These are phyloP conservation scores for Ceraceosorus bombacis DNA, from an alignment of 1,284 basidiomycete species.

Conservation along the genomic window DNA sequence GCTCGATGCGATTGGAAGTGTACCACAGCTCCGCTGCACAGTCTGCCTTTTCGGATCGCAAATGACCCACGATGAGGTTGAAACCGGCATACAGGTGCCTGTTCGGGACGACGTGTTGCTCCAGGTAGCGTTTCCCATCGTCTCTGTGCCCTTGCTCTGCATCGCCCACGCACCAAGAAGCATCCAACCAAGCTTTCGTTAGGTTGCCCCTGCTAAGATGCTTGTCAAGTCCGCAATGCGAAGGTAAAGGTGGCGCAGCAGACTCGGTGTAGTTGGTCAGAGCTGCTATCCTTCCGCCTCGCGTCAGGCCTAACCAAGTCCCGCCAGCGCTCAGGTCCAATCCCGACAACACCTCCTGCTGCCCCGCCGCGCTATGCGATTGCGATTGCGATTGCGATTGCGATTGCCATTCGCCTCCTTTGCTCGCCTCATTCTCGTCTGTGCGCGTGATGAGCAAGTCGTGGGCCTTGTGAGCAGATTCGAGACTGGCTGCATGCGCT, in stretches of 20 bases:
- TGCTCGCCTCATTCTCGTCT: too few species aligned
- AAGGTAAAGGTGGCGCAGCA: conserved; percentile 15
- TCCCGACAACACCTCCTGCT: not conserved
- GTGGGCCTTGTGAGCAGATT: too few species aligned
- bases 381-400: too few species aligned
- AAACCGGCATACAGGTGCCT: not conserved
- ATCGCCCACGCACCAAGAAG: not conserved
- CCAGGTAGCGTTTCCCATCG: too few species aligned
- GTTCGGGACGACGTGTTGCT: too few species aligned
- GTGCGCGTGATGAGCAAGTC: too few species aligned
- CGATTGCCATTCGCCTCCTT: too few species aligned
- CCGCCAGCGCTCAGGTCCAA: conserved; percentile 22
- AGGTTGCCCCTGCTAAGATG: conserved; percentile 27
- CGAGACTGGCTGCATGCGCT: too few species aligned
- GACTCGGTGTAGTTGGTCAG: conserved; percentile 39
- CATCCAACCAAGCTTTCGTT: conserved; percentile 23
- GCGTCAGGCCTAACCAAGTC: conserved; percentile 35
- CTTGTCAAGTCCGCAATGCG: conserved; percentile 8
- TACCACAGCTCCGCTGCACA: not conserved
- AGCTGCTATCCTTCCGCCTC: conserved; percentile 22
- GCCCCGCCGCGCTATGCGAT: too few species aligned
- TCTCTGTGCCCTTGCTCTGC: too few species aligned
- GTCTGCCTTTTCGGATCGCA: not conserved
- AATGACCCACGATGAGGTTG: not conserved
- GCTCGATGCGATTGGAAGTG: not conserved